Evolutionary conservation across 257 asterid species (phyloP).

Genomic region (Linaria vulgaris): DNA sequence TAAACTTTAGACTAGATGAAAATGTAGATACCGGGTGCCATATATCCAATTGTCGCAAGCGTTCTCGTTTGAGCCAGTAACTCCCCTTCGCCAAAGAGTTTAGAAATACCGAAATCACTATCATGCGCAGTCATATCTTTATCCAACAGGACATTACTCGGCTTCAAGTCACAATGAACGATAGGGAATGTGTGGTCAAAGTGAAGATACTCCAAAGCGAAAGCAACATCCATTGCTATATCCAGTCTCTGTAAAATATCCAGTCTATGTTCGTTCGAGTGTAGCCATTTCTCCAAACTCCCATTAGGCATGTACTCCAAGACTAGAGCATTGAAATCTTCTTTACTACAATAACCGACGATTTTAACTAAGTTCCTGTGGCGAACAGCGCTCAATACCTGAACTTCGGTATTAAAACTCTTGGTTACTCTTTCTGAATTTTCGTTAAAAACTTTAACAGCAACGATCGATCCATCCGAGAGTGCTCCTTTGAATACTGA

Average conservation of each 20-base stretch:
- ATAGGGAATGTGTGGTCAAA: slow-evolving; percentile 29
- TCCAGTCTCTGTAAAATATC: slow-evolving; percentile 27
- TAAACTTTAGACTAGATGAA: neutral
- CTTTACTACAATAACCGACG: slow-evolving; percentile 35
- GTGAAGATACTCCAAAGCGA: slow-evolving; percentile 44
- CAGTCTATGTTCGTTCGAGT: neutral
- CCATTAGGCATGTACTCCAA: slow-evolving; percentile 45
- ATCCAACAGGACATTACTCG: slow-evolving; percentile 37
- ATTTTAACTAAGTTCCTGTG: slow-evolving; percentile 43
- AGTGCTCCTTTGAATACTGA: slow-evolving; percentile 45
- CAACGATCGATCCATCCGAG: slow-evolving; percentile 33
- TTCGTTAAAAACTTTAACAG: slow-evolving; percentile 42
- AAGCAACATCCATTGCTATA: slow-evolving; percentile 39
- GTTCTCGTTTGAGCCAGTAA: slow-evolving; percentile 30
- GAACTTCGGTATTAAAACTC: slow-evolving; percentile 22
- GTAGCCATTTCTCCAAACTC: slow-evolving; percentile 36
- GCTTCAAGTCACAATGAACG: slow-evolving; percentile 45
- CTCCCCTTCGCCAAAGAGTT: slow-evolving; percentile 23
- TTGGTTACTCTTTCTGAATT: slow-evolving; percentile 29
- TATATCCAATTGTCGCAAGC: slow-evolving; percentile 28
- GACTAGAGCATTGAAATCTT: slow-evolving; percentile 28
- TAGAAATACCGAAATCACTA: slow-evolving; percentile 47
- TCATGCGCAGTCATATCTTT: slow-evolving; percentile 38
- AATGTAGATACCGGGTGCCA: neutral
- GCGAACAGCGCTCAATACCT: slow-evolving; percentile 32